Evolutionary conservation across 805 yeast genomes (phyloP), one percentile per base, ranked within the genome.

Genomic region (Scheffersomyces stipitis): DNA sequence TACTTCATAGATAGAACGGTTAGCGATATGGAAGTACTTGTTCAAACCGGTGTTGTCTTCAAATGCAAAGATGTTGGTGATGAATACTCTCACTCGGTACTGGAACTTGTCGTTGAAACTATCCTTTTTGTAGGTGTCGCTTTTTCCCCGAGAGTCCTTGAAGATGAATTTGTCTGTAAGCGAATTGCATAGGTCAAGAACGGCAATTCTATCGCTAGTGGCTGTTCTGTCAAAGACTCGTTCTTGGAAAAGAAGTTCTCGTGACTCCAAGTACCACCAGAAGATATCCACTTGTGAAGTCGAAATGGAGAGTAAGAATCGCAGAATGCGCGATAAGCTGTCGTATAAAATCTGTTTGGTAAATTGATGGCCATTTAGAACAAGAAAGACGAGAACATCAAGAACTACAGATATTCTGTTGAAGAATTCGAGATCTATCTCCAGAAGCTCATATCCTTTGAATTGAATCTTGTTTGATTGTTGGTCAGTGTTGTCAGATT

Each of bases 31-130:
- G 38, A 66, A 67, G 41, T 62, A 62, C 48, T 66, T 66, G 45
- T 69, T 69, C 36, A 69, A 54, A 1, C 75, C 75, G 3, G 75
- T 69, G 45, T 64, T 68, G 39, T 69, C 75, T 33, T 69, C 74
- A 28, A 67, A 52, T 12, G 56, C 48, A 33, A 69, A 55, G 12
- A 66, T 36, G 22, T 53, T 56, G 14, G 69, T 48, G 15, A 66
- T 48, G 34, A 66, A 68, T 2, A 45, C 34, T 26, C 70, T 51
- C 4, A 69, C 64, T 18, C 72, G 50, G 26, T 52, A 59, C 27
- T 66, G 68, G 22, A 69, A 49, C n/a, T 26, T 31, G 41, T 69
- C 73, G 35, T 62, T 67, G 45, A 63, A 66, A 0, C 64, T 51
- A 42, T 69, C 75, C 38, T 67, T 67, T 22, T 51, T 46, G 34